phyloP scores from a whole-genome alignment of 306 rosid genomes.

The Ormosia emarginata region DNA sequence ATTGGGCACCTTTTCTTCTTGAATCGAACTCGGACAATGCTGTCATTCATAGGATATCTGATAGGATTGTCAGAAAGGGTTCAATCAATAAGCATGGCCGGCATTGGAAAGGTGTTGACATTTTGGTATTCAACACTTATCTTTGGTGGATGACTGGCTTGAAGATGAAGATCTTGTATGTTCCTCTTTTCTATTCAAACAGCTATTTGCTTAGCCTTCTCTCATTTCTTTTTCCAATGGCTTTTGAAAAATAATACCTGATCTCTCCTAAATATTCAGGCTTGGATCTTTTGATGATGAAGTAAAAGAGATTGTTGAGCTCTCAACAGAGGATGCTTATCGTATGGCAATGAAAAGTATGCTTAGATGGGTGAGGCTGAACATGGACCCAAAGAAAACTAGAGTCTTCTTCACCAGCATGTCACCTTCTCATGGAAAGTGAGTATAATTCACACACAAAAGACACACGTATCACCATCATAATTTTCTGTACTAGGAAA shows the following conservation, averaged over 20 bases:
- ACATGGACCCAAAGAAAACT: slow-evolving; percentile 80
- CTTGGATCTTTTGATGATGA: slow-evolving; percentile 82
- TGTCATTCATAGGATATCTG: slow-evolving; percentile 66
- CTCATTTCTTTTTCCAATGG: not conserved
- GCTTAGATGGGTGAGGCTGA: slow-evolving; percentile 86
- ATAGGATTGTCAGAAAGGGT: slow-evolving; percentile 80
- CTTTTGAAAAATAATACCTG: not conserved
- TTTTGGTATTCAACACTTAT: slow-evolving; percentile 82
- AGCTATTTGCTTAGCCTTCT: not conserved
- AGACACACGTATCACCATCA: not conserved
- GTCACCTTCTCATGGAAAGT: slow-evolving; percentile 96
- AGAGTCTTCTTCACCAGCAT: slow-evolving; percentile 99
- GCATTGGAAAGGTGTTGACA: slow-evolving; percentile 83
- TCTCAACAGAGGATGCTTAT: slow-evolving; percentile 82
- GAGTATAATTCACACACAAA: not conserved
- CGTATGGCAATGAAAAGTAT: slow-evolving; percentile 92
- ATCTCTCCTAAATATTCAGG: slow-evolving; percentile 32
- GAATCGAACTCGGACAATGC: slow-evolving; percentile 89
- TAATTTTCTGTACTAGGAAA: not conserved
- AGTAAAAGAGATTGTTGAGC: slow-evolving; percentile 62
- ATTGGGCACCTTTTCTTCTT: slow-evolving; percentile 96
- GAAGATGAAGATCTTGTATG: slow-evolving; percentile 78
- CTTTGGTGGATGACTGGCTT: slow-evolving; percentile 98
- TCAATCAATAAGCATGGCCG: slow-evolving; percentile 85
- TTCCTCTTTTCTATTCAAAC: not conserved